Conservation (phyloP, 192 early-diverging fungal genomes). For the Linnemannia zychae region DNA sequence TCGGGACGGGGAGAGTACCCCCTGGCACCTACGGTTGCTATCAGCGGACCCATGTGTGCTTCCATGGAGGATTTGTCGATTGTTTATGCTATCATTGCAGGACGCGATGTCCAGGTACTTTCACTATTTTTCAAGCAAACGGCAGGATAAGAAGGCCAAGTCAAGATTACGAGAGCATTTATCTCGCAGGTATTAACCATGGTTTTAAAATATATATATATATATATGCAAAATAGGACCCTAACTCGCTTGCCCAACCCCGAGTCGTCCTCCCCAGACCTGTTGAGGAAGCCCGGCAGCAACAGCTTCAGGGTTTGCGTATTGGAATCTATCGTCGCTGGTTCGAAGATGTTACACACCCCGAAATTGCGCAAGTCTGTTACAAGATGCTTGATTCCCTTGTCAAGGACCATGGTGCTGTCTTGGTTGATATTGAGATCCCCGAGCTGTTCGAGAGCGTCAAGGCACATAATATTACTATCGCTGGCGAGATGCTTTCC, state of each 20-base stretch:
- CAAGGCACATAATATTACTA: conserved; percentile 75
- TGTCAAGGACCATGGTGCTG: conserved; percentile 66
- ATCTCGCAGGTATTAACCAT: too few species aligned
- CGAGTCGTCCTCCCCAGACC: conserved; percentile 54
- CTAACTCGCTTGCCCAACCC: conserved; percentile 64
- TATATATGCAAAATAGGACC: conserved; percentile 51
- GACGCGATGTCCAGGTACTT: conserved; percentile 62
- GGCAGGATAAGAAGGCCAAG: background rate
- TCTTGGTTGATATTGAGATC: conserved; percentile 71
- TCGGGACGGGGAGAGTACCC: conserved; percentile 66
- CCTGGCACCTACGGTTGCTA: conserved; percentile 67
- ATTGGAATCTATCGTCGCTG: conserved; percentile 71
- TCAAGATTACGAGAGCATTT: background rate
- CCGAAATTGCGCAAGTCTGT: conserved; percentile 38
- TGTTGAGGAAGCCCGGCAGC: conserved; percentile 1
- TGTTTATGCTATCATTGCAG: conserved; percentile 74
- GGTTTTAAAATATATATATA: too few species aligned
- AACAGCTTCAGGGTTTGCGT: conserved; percentile 62
- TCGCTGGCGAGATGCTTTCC: conserved; percentile 71
- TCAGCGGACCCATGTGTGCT: conserved; percentile 78
- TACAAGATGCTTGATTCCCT: conserved; percentile 51
- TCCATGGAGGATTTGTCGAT: conserved; percentile 77
- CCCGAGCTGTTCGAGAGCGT: conserved; percentile 69
- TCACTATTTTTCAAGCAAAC: background rate
- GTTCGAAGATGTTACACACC: conserved; percentile 59